Evolutionary conservation across 345 rosid species (phyloP).

Genomic region (Anacardium occidentale): DNA sequence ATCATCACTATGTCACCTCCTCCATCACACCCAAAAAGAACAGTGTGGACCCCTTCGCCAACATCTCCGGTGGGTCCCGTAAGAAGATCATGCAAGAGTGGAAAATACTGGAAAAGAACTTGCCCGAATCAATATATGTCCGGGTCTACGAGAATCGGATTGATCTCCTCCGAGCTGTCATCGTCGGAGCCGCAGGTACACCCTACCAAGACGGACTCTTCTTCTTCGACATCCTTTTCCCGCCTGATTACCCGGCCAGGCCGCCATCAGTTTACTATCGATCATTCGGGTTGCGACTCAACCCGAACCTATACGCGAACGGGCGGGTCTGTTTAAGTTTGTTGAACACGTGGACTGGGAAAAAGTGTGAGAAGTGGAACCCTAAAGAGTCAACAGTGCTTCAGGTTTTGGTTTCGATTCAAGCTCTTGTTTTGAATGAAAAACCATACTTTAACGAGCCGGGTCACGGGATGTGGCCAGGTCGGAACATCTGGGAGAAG

Average conservation of each 20-base stretch:
- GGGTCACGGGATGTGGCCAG: slow-evolving; percentile 21
- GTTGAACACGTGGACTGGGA: slow-evolving; percentile 53
- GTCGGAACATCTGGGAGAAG: slow-evolving; percentile 26
- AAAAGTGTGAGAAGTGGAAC: slow-evolving; percentile 49
- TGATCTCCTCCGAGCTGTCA: slow-evolving; percentile 48
- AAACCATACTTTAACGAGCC: slow-evolving; percentile 60
- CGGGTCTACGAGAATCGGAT: slow-evolving; percentile 55
- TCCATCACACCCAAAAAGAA: background rate
- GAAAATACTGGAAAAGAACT: slow-evolving; percentile 44
- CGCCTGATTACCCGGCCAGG: slow-evolving; percentile 43
- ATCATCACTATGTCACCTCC: slow-evolving; percentile 28
- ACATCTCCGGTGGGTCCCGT: slow-evolving; percentile 21
- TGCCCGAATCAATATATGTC: slow-evolving; percentile 52
- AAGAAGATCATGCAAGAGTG: slow-evolving; percentile 57
- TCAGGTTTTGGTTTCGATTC: slow-evolving; percentile 56
- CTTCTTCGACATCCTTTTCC: slow-evolving; percentile 62
- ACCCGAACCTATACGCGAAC: slow-evolving; percentile 52
- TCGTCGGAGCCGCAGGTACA: slow-evolving; percentile 52
- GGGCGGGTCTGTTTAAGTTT: slow-evolving; percentile 58
- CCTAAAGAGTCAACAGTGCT: slow-evolving; percentile 45
- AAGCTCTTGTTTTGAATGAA: slow-evolving; percentile 57
- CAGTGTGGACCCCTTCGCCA: slow-evolving; percentile 17
- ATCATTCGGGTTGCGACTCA: slow-evolving; percentile 49
- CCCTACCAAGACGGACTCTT: slow-evolving; percentile 69
- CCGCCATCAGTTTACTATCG: slow-evolving; percentile 50